A percentile compares a stretch with the other conserved stretches of the same genome.
Conservation (phyloP, 352 stramenopile species). For the Globisporangium radiosum region DNA sequence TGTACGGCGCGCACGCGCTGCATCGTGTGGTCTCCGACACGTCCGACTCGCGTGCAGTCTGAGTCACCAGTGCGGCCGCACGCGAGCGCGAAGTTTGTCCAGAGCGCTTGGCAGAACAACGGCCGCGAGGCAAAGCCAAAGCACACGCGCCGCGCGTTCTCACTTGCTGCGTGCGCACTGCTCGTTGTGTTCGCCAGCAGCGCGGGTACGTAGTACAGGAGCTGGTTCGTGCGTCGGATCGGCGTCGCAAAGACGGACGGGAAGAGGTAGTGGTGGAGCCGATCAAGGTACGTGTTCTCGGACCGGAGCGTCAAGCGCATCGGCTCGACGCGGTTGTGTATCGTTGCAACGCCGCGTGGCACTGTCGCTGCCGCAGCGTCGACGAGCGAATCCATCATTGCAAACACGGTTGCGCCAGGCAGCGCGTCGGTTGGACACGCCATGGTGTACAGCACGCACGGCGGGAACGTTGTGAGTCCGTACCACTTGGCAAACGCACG, state of each 20-base stretch:
- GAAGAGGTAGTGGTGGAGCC: slow-evolving; percentile 32
- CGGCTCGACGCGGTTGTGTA: too few species aligned
- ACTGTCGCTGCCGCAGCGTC: not conserved
- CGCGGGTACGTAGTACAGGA: slow-evolving; percentile 21
- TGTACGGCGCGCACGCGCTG: not conserved
- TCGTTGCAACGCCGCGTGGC: too few species aligned
- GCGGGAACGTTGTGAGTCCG: slow-evolving; percentile 13
- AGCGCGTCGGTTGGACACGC: slow-evolving; percentile 12
- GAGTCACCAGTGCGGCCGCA: not conserved
- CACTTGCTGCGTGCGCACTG: not conserved
- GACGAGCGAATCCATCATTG: slow-evolving; percentile 29
- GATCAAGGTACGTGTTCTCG: slow-evolving; percentile 27
- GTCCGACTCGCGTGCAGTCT: not conserved
- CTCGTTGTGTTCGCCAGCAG: slow-evolving; percentile 2
- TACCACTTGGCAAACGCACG: slow-evolving; percentile 21
- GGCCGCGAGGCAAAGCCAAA: slow-evolving; percentile 7
- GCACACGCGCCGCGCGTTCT: slow-evolving; percentile 10
- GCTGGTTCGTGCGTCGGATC: slow-evolving; percentile 29
- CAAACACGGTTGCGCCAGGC: slow-evolving; percentile 17
- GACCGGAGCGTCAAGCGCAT: slow-evolving; percentile 3
- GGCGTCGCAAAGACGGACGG: slow-evolving; percentile 23
- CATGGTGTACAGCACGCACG: slow-evolving; percentile 24
- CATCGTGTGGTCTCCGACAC: not conserved
- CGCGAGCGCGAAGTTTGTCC: slow-evolving; percentile 5
- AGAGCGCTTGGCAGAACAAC: slow-evolving; percentile 9